Evolutionary conservation across 148 eudicot genomes (phyloP), one percentile per base, ranked within the genome.

Genomic region (Chenopodium berlandieri): DNA sequence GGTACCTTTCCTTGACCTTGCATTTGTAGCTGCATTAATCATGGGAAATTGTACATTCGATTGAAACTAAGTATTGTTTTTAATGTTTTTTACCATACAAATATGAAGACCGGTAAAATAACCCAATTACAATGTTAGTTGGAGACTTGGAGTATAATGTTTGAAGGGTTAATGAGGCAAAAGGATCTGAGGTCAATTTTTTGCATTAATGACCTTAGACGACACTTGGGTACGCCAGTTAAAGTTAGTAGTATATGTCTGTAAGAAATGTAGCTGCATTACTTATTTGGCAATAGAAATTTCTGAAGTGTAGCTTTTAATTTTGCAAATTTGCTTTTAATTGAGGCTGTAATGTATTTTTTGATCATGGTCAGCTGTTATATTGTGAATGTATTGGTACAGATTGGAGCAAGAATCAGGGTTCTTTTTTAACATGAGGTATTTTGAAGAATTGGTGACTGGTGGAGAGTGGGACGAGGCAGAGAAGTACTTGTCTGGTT

Each of bases 371-470:
- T 65, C 74, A 25, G 31, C 62, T 50, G 25, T 71, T 74, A 8
- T 81, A 17, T 20, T 76, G 66, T 62, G 80, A 31, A 17, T 37
- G 80, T 16, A 69, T 48, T 67, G 82, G 30, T 83, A 75, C 83
- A 97, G 99, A 77, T 81, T 97, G 91, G 99, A 97, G 91, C 95
- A 92, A 88, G 98, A 97, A 81, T 97, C 99, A 0, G 98, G 97
- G 47, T 94, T 92, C 82, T 94, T 76, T 92, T 97, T 97, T 83
- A 97, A 94, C 81, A 89, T 91, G 93, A 88, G 91, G 78, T 78
- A 97, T 87, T 97, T 97, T 65, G 99, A 97, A 83, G 97, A 97
- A 66, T 82, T 92, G 87, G 98, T 92, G 78, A 90, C 88, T 75
- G 89, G 88, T 82, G 99, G 99, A 11, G 94, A 92, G 50, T 97